Base-by-base conservation (phyloP, 805 yeast genomes). In the Pichia cephalocereana region DNA sequence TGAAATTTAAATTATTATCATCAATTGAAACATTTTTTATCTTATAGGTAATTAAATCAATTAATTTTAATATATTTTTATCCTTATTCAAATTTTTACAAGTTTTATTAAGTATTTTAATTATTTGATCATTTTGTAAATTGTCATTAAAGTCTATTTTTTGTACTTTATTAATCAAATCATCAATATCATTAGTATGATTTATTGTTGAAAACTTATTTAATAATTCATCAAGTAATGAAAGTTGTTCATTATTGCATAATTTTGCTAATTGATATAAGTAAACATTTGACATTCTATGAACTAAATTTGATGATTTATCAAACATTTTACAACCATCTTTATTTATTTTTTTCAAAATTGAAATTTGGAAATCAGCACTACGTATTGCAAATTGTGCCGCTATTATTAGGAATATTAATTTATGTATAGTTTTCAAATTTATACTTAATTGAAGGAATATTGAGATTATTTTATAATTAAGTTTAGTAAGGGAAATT, bases 1-100 rank as follows among this genome's bases (percentile, higher is more conserved):
- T 19, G 41, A 50, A 54, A 47, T 4, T 19, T 11, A n/a, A 36
- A 39, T 30, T 49, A 18, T 19, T 31, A 4, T 19, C 4, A 8
- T 54, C 47, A 14, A 32, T 19, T 23, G 46, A 44, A 8, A 58
- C 12, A 17, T 45, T 27, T 44, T 58, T 61, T 10, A 61, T 10
- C 14, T 45, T 45, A 3, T 57, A 52, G 1, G 60, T 55, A 12
- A 59, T 41, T 9, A 47, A 41, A 46, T 63, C 67, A 19, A 61
- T 45, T 7, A 57, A 41, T 19, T 39, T 38, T 7, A 54, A 19
- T 10, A 32, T 14, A 31, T 6, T 2, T 5, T 31, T 15, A 5
- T 18, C 15, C 6, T 27, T 26, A 19, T 28, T 15, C 6, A 28
- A 3, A 4, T 39, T 36, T 2, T 18, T 9, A 17, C 40, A 18